These are phyloP conservation scores for Hemileccinum rubropunctum DNA, from an alignment of 768 basidiomycete genomes.

Conservation along the genomic window DNA sequence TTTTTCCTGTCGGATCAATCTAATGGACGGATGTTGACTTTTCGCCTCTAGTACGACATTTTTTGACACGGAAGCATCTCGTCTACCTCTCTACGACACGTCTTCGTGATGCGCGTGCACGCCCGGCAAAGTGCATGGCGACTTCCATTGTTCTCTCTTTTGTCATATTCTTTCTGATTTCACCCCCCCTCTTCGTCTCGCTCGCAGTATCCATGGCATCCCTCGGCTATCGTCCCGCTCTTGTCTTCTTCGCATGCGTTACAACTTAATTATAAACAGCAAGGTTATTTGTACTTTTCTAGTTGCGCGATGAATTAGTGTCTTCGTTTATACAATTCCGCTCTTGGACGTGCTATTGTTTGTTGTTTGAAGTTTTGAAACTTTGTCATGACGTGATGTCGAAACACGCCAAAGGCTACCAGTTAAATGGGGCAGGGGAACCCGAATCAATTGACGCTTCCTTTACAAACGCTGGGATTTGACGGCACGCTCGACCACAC, in stretches of 20 bases:
- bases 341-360: no score
- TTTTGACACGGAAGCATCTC: no score
- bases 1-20: not conserved
- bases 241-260: not conserved
- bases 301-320: not conserved
- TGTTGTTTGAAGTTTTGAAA: no score
- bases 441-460: not conserved
- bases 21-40: not conserved
- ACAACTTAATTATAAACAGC: not conserved
- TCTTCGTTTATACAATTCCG: no score
- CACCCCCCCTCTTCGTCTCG: not conserved
- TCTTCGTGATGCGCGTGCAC: conserved; percentile 7
- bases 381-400: no score
- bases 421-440: not conserved
- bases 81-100: no score
- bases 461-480: no score
- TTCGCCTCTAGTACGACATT: not conserved
- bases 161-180: not conserved
- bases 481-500: not conserved
- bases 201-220: conserved; percentile 18
- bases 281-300: conserved; percentile 17
- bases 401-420: no score
- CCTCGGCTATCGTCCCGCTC: conserved; percentile 1
- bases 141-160: not conserved
- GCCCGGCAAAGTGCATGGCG: not conserved